Conservation (phyloP, 495 filamentous ascomycete species). For the Patellaria atrata region DNA sequence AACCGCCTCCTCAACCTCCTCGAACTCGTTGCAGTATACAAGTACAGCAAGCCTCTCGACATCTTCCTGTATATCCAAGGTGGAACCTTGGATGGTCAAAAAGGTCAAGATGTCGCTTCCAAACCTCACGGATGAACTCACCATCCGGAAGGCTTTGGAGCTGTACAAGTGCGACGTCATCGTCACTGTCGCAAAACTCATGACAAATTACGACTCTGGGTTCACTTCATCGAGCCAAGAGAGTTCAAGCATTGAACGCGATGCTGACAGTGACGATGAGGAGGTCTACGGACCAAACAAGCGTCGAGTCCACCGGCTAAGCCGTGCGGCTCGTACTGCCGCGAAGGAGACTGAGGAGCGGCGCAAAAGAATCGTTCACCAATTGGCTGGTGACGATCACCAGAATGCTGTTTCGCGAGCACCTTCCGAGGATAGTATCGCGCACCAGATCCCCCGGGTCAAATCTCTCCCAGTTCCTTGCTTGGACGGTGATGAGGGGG, state of each 20-base stretch:
- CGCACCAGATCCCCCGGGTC: constrained; percentile 1
- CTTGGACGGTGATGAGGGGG: no score
- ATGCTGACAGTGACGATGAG: constrained; percentile 34
- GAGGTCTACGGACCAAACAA: constrained; percentile 31
- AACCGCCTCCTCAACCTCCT: no score
- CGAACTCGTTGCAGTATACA: no score
- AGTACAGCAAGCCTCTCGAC: no score
- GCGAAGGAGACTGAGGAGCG: constrained; percentile 10
- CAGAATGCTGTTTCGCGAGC: neutral
- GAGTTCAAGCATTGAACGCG: constrained; percentile 35
- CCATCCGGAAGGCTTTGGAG: constrained; percentile 44
- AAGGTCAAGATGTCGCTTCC: constrained; percentile 43
- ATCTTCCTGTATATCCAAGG: no score
- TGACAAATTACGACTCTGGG: constrained; percentile 35
- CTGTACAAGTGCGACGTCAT: constrained; percentile 47
- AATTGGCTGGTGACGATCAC: neutral
- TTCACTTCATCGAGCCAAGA: constrained; percentile 25
- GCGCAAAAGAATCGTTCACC: constrained; percentile 4
- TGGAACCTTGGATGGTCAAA: constrained; percentile 50
- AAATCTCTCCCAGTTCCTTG: constrained; percentile 1
- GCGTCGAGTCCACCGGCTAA: constrained; percentile 33
- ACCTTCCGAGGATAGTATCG: neutral
- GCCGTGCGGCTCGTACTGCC: constrained; percentile 20
- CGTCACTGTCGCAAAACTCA: constrained; percentile 41
- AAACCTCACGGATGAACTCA: constrained; percentile 36